These are phyloP conservation scores for Umbelopsis vinacea DNA, from an alignment of 192 early-diverging fungal genomes.

Conservation along the genomic window DNA sequence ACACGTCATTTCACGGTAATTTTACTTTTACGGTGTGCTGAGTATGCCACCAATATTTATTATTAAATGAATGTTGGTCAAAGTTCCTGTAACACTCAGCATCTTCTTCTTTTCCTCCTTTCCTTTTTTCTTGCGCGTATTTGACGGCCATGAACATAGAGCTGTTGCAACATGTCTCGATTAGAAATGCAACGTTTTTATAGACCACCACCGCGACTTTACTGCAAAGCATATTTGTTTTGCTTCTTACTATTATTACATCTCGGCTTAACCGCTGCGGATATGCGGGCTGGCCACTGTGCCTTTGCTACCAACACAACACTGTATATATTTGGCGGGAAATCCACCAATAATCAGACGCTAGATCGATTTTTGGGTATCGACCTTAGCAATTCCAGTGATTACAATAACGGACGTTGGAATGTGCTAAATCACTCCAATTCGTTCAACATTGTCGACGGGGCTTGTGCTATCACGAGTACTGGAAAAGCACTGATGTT, in stretches of 20 bases:
- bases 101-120: background rate
- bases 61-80: background rate
- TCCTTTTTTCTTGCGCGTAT: background rate
- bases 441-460: constrained; percentile 19
- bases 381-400: background rate
- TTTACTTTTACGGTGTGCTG: background rate
- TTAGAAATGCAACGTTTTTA: constrained; percentile 1
- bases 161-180: constrained; percentile 7
- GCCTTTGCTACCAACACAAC: constrained; percentile 22
- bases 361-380: background rate
- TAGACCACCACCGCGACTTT: background rate
- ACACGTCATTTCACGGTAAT: constrained; percentile 20
- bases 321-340: constrained; percentile 18
- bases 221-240: no score
- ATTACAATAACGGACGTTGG: constrained; percentile 1
- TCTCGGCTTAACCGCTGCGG: background rate
- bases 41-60: background rate
- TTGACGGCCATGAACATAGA: constrained; percentile 6
- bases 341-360: constrained; percentile 7
- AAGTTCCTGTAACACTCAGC: background rate
- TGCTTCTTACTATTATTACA: background rate
- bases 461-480: constrained; percentile 10
- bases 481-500: constrained; percentile 2
- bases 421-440: background rate
- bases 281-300: constrained; percentile 14